Percentiles rank a stretch among this genome's conserved stretches.
phyloP scores from a whole-genome alignment of 345 rosid genomes.

The Boechera stricta region DNA sequence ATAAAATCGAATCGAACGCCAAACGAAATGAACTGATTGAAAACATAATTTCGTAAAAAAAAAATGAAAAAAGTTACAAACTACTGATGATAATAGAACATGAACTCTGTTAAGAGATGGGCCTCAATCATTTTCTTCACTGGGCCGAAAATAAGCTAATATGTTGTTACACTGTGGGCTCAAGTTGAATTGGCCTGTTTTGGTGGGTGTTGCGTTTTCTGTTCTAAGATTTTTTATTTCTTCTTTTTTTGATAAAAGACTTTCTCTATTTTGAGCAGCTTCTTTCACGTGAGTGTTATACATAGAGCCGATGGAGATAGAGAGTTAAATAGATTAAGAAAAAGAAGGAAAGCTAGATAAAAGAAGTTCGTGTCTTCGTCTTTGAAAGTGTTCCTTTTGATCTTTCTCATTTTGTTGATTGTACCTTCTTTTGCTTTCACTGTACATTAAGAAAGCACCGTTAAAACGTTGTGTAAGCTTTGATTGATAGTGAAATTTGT shows the following conservation, averaged over 20 bases:
- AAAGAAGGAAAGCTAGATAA: neutral
- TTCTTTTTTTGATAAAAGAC: no score
- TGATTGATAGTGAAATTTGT: no score
- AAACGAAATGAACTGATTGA: neutral
- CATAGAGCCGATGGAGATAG: neutral
- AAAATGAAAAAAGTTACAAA: no score
- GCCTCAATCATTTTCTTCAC: neutral
- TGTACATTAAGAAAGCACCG: neutral
- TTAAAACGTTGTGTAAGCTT: neutral
- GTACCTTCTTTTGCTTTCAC: neutral
- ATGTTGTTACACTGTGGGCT: neutral
- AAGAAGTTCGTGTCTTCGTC: neutral
- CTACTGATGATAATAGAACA: neutral
- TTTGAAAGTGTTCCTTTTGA: neutral
- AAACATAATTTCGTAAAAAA: no score
- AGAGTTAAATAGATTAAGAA: no score
- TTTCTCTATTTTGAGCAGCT: neutral
- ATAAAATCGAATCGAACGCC: neutral
- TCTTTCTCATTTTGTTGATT: neutral
- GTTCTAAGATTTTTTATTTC: no score
- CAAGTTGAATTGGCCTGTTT: neutral
- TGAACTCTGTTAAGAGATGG: neutral
- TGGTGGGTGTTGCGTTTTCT: neutral
- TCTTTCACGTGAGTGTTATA: neutral
- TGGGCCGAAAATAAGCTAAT: neutral